These are phyloP conservation scores for Ligustrum vulgare DNA, from an alignment of 257 asterid species.

Conservation along the genomic window DNA sequence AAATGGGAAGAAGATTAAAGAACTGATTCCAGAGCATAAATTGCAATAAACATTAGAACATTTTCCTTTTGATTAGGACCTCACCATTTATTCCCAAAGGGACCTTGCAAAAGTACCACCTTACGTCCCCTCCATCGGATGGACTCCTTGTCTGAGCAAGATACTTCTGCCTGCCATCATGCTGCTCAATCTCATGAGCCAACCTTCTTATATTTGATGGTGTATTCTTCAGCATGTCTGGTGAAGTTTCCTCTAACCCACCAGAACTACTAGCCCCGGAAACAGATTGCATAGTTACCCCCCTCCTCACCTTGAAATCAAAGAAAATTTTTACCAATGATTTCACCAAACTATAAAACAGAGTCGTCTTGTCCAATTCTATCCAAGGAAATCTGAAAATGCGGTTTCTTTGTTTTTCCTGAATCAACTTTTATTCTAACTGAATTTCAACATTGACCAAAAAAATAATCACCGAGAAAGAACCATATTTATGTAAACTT, in stretches of 20 bases:
- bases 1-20: neutral
- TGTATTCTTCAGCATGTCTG: slow-evolving; percentile 85
- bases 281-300: slow-evolving; percentile 14
- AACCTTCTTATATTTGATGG: slow-evolving; percentile 87
- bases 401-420: neutral
- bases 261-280: slow-evolving; percentile 28
- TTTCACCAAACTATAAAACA: neutral
- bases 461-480: neutral
- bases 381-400: neutral
- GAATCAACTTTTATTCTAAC: slow-evolving; percentile 9
- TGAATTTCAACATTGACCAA: slow-evolving; percentile 9
- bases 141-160: slow-evolving; percentile 89
- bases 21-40: neutral
- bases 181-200: slow-evolving; percentile 81
- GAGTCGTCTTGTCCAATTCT: neutral
- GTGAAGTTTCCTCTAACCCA: slow-evolving; percentile 52
- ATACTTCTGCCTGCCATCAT: slow-evolving; percentile 80
- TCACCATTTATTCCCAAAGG: slow-evolving; percentile 76
- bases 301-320: slow-evolving; percentile 18
- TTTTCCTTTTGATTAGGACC: slow-evolving; percentile 17
- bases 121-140: slow-evolving; percentile 89
- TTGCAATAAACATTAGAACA: neutral
- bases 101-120: slow-evolving; percentile 93
- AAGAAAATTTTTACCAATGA: neutral
- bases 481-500: neutral